phyloP scores from a whole-genome alignment of 2,329 filamentous ascomycete species.

The Aspergillus costaricaensis region DNA sequence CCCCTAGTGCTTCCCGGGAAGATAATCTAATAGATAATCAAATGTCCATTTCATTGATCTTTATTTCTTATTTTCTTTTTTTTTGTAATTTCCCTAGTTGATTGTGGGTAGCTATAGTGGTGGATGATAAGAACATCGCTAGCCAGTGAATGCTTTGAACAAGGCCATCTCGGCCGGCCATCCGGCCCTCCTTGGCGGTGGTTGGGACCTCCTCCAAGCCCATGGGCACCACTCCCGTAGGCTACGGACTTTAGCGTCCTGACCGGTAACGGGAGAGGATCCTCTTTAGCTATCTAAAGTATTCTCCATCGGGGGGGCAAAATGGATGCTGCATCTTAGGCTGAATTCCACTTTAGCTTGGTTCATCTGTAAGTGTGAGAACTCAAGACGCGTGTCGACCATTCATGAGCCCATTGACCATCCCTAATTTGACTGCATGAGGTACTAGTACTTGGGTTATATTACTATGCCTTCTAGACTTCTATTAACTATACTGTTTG shows the following conservation, averaged over 20 bases:
- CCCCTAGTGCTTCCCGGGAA: not conserved
- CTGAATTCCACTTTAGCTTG: slow-evolving; percentile 3
- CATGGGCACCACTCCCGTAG: slow-evolving; percentile 7
- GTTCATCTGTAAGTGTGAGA: not conserved
- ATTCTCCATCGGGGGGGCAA: not conserved
- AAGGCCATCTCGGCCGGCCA: slow-evolving; percentile 20
- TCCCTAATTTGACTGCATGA: not conserved
- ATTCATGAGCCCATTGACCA: not conserved
- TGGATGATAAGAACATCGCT: not conserved
- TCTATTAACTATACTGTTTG: too few species aligned
- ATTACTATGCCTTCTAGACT: not conserved
- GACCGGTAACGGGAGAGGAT: not conserved
- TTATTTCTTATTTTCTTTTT: not conserved
- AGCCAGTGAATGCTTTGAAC: not conserved
- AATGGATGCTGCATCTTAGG: not conserved
- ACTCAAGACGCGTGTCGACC: not conserved
- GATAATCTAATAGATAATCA: not conserved
- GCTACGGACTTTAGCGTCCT: not conserved
- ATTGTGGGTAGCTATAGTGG: not conserved
- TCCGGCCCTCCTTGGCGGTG: slow-evolving; percentile 17
- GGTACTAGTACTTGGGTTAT: not conserved
- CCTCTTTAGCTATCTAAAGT: not conserved
- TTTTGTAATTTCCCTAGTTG: not conserved
- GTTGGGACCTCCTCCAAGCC: slow-evolving; percentile 13
- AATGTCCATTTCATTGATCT: not conserved